A percentile compares a stretch with the other conserved stretches of the same genome.
phyloP scores from a whole-genome alignment of 257 asterid species.

The Catharanthus roseus region DNA sequence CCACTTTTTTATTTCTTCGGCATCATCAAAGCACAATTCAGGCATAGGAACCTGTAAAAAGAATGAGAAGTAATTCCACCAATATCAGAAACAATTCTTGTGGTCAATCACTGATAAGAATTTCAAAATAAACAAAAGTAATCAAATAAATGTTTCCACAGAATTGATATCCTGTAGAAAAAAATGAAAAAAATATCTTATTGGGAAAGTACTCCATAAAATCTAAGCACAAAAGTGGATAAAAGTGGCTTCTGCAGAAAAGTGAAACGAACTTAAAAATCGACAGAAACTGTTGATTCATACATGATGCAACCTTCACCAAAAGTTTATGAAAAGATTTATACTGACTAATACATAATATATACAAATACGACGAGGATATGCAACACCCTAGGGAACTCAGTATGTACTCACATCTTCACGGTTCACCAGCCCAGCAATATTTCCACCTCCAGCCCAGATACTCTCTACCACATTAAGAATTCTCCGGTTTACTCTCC shows the following conservation, averaged over 20 bases:
- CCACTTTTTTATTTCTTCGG: conserved; percentile 63
- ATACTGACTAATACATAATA: not conserved
- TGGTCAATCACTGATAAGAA: not conserved
- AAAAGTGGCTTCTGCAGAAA: not conserved
- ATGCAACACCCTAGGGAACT: not conserved
- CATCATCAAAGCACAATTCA: conserved; percentile 57
- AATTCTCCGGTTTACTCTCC: conserved; percentile 84
- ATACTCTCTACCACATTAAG: conserved; percentile 75
- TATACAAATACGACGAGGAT: not conserved
- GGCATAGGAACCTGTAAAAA: conserved; percentile 69
- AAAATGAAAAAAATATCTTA: not conserved
- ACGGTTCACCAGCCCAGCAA: conserved; percentile 84
- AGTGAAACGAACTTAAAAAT: not conserved
- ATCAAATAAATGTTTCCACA: not conserved
- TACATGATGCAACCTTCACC: not conserved
- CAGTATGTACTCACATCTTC: conserved; percentile 58
- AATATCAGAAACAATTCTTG: not conserved
- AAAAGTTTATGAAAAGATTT: not conserved
- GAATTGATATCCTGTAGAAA: not conserved
- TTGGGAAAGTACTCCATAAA: not conserved
- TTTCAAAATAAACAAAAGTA: not conserved
- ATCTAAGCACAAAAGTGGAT: not conserved
- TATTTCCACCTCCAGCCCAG: conserved; percentile 87
- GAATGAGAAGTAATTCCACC: conserved; percentile 6
- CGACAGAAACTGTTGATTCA: not conserved